A percentile compares a stretch with the other conserved stretches of the same genome.
These are phyloP conservation scores for Clarkia xantiana DNA, from an alignment of 345 rosid genomes.

Conservation along the genomic window DNA sequence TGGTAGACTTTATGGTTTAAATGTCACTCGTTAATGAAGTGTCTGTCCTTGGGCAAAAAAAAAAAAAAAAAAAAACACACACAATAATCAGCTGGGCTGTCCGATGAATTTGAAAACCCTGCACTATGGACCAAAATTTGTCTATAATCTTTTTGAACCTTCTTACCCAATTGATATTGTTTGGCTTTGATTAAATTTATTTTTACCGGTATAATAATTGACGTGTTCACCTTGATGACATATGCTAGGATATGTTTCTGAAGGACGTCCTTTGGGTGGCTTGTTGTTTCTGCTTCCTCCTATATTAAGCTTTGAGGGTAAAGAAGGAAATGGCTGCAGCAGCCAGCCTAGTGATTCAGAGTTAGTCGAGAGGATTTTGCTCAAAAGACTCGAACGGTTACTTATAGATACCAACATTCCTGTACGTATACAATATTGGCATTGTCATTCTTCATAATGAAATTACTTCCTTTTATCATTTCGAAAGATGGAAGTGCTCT, in stretches of 20 bases:
- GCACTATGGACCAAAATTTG: too few species aligned
- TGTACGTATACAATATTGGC: conserved; percentile 19
- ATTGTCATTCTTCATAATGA: too few species aligned
- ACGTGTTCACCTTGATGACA: neutral
- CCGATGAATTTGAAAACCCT: too few species aligned
- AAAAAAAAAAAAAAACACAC: too few species aligned
- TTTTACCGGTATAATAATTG: neutral
- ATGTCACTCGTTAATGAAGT: too few species aligned
- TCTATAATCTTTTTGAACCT: too few species aligned
- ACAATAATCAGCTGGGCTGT: too few species aligned
- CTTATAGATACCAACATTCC: conserved; percentile 63
- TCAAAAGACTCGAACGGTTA: conserved; percentile 48
- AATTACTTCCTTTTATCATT: too few species aligned
- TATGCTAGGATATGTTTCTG: conserved; percentile 51
- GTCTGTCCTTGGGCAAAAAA: too few species aligned
- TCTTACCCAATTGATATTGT: too few species aligned
- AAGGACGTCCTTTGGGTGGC: conserved; percentile 68
- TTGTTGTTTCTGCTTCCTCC: conserved; percentile 76
- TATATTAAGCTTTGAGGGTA: conserved; percentile 34
- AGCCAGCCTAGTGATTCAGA: conserved; percentile 19
- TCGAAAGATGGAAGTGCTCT: neutral
- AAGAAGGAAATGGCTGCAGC: conserved; percentile 13
- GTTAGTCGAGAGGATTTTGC: conserved; percentile 26
- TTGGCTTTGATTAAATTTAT: too few species aligned
- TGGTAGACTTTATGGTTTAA: too few species aligned